Percentiles rank a stretch among this genome's conserved stretches.
These are phyloP conservation scores for Cercospora sp. DNA, from an alignment of 2,329 filamentous ascomycete species.

Conservation along the genomic window DNA sequence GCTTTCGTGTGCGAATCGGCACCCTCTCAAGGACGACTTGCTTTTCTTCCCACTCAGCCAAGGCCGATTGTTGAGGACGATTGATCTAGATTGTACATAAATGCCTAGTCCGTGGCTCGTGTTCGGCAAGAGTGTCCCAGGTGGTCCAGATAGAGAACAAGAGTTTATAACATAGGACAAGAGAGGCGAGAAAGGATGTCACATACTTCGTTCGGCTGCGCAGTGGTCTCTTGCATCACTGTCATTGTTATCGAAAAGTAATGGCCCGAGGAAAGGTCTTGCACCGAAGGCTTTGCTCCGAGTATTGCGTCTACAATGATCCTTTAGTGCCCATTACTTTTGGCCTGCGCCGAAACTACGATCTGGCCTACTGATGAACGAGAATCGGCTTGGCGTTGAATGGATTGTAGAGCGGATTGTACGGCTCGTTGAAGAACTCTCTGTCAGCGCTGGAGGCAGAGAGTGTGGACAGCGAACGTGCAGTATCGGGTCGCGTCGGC, in stretches of 20 bases:
- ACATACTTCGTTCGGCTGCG: constrained; percentile 67
- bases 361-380: constrained; percentile 47
- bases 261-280: constrained; percentile 63
- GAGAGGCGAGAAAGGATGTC: constrained; percentile 21
- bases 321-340: neutral
- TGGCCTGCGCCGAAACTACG: neutral
- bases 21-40: neutral
- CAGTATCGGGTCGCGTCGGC: neutral
- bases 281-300: constrained; percentile 56
- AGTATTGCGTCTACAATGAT: constrained; percentile 41
- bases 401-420: constrained; percentile 56
- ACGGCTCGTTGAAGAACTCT: constrained; percentile 40
- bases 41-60: neutral
- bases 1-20: neutral
- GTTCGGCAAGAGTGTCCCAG: neutral
- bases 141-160: too few species aligned
- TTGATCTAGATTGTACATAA: neutral
- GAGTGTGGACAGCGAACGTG: constrained; percentile 13
- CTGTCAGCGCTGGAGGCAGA: constrained; percentile 28
- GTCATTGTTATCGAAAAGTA: constrained; percentile 72
- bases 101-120: neutral
- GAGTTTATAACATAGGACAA: neutral
- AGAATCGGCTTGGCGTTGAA: constrained; percentile 51
- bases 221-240: constrained; percentile 77
- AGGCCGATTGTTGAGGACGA: neutral